Conservation (phyloP, 2,329 filamentous ascomycete genomes). For the Xylaria polymorpha region DNA sequence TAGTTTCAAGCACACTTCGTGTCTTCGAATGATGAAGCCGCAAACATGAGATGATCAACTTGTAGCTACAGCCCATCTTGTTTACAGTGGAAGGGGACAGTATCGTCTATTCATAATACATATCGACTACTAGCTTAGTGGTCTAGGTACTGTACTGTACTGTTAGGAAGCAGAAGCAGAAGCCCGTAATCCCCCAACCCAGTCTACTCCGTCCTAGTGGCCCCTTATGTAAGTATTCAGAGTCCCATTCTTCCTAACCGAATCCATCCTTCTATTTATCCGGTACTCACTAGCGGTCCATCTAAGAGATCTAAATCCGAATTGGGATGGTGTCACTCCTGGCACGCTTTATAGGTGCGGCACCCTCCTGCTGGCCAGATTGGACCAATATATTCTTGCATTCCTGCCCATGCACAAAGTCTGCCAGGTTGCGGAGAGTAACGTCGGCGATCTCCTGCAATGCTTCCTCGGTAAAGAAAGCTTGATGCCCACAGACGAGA, state of each 20-base stretch:
- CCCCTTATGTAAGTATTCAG: neutral
- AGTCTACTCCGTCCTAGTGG: neutral
- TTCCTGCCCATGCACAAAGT: constrained; percentile 51
- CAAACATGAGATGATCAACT: neutral
- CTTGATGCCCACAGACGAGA: constrained; percentile 74
- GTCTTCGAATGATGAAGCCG: neutral
- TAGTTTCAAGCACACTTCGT: neutral
- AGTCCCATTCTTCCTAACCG: neutral
- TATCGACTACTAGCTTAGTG: neutral
- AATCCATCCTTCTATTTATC: neutral
- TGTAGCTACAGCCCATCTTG: neutral
- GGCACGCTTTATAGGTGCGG: constrained; percentile 11
- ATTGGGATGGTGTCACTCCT: constrained; percentile 52
- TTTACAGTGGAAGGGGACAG: neutral
- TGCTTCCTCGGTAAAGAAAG: constrained; percentile 75
- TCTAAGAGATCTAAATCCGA: constrained; percentile 47
- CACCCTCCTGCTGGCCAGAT: constrained; percentile 18
- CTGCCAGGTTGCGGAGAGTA: constrained; percentile 67
- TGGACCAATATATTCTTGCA: constrained; percentile 45
- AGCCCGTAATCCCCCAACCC: neutral
- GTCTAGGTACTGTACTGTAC: neutral
- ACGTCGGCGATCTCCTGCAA: constrained; percentile 71
- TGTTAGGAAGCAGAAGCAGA: neutral
- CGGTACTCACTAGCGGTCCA: neutral
- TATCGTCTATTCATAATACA: constrained; percentile 1